Evolutionary conservation across 148 eudicot species (phyloP).

Genomic region (Arbutus unedo): DNA sequence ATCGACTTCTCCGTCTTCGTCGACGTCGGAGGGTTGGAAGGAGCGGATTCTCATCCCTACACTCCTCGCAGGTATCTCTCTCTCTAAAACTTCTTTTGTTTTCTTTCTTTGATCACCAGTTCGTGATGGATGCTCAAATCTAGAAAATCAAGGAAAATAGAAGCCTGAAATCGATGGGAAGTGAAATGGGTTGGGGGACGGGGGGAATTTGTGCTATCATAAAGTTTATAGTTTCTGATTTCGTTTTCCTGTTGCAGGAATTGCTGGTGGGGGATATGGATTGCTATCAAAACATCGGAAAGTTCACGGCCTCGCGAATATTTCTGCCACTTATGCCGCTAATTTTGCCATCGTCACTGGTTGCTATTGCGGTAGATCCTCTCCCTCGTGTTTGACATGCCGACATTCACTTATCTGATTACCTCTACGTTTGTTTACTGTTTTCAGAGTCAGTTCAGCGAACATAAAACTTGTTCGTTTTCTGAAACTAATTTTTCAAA

Average conservation of each 20-base stretch:
- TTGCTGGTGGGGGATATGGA: constrained; percentile 72
- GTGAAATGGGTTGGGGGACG: too few species aligned
- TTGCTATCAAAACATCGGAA: constrained; percentile 66
- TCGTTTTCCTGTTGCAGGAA: constrained; percentile 31
- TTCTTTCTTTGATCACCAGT: too few species aligned
- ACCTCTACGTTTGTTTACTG: too few species aligned
- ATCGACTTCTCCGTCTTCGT: constrained; percentile 26
- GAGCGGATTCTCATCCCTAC: constrained; percentile 63
- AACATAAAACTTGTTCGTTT: too few species aligned
- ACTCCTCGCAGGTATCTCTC: constrained; percentile 52
- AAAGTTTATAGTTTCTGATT: not conserved
- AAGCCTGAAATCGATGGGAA: too few species aligned
- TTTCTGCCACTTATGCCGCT: constrained; percentile 79
- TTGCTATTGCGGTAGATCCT: constrained; percentile 71
- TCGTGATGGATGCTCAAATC: not conserved
- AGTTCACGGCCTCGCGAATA: constrained; percentile 56
- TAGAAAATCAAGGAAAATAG: not conserved
- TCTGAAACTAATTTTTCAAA: too few species aligned
- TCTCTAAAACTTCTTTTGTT: constrained; percentile 4
- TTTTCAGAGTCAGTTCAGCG: too few species aligned
- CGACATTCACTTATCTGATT: not conserved
- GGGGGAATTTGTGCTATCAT: not conserved
- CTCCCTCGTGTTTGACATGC: not conserved
- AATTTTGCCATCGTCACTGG: constrained; percentile 80
- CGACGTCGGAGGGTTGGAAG: constrained; percentile 50